Percentiles rank a stretch among this genome's conserved stretches.
phyloP scores from a whole-genome alignment of 331 rosid genomes.

The Telfairia occidentalis region DNA sequence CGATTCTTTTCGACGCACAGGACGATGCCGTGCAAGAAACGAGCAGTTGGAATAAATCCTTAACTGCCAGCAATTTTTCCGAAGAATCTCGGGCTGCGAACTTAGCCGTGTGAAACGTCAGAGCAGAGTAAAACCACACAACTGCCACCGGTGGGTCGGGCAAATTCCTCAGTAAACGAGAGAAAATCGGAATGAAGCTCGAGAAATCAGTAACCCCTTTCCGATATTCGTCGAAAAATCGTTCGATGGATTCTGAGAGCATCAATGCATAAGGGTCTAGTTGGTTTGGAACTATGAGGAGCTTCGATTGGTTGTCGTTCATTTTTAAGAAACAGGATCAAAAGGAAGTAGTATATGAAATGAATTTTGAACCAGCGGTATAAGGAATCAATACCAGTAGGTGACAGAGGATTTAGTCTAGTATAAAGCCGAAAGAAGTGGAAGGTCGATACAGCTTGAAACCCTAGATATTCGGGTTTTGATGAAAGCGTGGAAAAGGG shows the following conservation, averaged over 20 bases:
- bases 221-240: conserved; percentile 40
- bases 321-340: conserved; percentile 8
- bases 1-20: conserved; percentile 30
- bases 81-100: conserved; percentile 17
- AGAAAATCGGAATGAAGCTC: conserved; percentile 41
- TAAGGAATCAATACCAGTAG: neutral
- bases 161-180: conserved; percentile 27
- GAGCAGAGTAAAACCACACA: conserved; percentile 65
- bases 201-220: conserved; percentile 41
- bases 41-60: conserved; percentile 39
- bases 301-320: conserved; percentile 16
- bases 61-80: conserved; percentile 12
- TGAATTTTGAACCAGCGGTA: neutral
- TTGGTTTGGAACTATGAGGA: neutral
- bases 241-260: conserved; percentile 49
- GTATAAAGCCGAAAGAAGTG: neutral
- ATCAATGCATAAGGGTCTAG: conserved; percentile 24
- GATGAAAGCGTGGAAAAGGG: conserved; percentile 20
- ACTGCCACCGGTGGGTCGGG: conserved; percentile 42
- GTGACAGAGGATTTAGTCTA: neutral
- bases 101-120: conserved; percentile 31
- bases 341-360: neutral
- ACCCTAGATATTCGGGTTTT: conserved; percentile 38
- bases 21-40: conserved; percentile 34
- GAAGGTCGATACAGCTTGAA: conserved; percentile 15